Conservation (phyloP, 306 rosid genomes). For the Mucuna pruriens region DNA sequence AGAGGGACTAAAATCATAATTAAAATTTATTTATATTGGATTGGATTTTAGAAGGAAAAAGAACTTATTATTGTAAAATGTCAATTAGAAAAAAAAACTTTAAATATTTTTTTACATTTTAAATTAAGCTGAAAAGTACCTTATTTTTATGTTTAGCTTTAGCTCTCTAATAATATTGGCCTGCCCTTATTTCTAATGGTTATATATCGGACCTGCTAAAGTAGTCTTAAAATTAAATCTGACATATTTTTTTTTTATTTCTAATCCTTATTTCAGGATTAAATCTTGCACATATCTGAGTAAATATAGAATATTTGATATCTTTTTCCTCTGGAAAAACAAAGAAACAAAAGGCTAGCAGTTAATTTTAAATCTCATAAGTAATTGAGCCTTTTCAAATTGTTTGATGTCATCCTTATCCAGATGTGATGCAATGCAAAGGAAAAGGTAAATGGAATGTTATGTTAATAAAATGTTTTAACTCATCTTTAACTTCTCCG, state of each 20-base stretch:
- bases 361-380: neutral
- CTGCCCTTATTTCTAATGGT: neutral
- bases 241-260: neutral
- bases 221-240: too few relatives aligned
- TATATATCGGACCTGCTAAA: too few relatives aligned
- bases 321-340: neutral
- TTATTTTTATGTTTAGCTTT: neutral
- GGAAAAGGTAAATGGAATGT: neutral
- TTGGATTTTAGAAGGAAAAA: neutral
- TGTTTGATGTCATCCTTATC: conserved; percentile 24
- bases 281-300: neutral
- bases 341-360: neutral
- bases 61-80: too few relatives aligned
- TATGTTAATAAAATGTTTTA: neutral
- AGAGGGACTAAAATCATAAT: too few relatives aligned
- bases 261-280: neutral
- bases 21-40: neutral
- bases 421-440: conserved; percentile 7
- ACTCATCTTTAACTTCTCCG: neutral
- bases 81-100: too few relatives aligned
- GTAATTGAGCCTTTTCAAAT: neutral
- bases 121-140: neutral
- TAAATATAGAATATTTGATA: neutral
- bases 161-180: neutral
- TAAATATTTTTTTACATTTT: neutral